phyloP scores from a whole-genome alignment of 2,329 filamentous ascomycete species.

The Fusarium sp. region DNA sequence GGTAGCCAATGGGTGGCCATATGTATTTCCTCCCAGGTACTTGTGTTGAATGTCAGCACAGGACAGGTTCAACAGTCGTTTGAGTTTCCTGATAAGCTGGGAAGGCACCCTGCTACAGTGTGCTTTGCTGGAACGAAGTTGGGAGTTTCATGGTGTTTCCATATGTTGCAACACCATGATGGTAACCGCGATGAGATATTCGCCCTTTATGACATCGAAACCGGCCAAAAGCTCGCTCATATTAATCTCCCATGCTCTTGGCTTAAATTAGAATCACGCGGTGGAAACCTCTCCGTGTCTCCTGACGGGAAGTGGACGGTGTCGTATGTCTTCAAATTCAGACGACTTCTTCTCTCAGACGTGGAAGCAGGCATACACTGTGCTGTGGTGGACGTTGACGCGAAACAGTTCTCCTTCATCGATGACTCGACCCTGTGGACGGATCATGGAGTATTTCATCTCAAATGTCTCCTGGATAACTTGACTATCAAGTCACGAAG shows the following conservation, averaged over 20 bases:
- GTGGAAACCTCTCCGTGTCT: neutral
- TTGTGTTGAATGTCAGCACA: too few relatives aligned
- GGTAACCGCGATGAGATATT: neutral
- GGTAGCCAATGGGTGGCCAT: too few relatives aligned
- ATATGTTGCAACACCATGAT: too few relatives aligned
- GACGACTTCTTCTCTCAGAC: neutral
- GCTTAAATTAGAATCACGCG: neutral
- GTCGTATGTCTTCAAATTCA: neutral
- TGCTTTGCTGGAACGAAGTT: too few relatives aligned
- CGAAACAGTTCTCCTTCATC: neutral
- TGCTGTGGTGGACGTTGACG: neutral
- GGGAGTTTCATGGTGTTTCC: neutral
- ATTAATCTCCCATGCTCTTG: neutral
- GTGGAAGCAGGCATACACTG: neutral
- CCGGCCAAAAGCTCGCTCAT: neutral
- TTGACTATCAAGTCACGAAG: too few relatives aligned
- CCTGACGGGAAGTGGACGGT: neutral
- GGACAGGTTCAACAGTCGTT: too few relatives aligned
- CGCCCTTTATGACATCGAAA: neutral
- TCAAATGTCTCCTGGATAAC: neutral
- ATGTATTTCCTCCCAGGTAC: too few relatives aligned
- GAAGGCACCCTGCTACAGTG: too few relatives aligned
- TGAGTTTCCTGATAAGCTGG: too few relatives aligned
- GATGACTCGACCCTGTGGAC: neutral
- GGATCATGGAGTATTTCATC: accelerated